Evolutionary conservation across 257 asterid species (phyloP).

Genomic region (Solanum medicagineum): DNA sequence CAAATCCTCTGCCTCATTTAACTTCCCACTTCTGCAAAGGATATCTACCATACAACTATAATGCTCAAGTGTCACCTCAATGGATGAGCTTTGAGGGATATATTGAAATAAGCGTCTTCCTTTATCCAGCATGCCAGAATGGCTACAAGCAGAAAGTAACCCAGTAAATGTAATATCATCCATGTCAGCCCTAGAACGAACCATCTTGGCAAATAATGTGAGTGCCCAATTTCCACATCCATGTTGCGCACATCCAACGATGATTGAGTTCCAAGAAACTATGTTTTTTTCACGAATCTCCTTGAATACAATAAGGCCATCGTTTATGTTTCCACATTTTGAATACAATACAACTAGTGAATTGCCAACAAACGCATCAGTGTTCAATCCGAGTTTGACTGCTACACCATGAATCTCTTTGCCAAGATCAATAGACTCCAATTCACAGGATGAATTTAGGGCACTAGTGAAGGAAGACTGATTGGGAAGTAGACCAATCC

Average conservation of each 20-base stretch:
- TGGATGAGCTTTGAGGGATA: slow-evolving; percentile 4
- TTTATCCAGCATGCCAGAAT: slow-evolving; percentile 65
- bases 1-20: slow-evolving; percentile 58
- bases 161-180: slow-evolving; percentile 85
- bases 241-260: slow-evolving; percentile 83
- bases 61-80: slow-evolving; percentile 57
- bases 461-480: slow-evolving; percentile 87
- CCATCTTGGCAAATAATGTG: slow-evolving; percentile 52
- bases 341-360: slow-evolving; percentile 63
- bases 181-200: slow-evolving; percentile 34
- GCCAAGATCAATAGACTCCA: slow-evolving; percentile 49
- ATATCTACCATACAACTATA: slow-evolving; percentile 77
- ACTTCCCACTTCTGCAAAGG: slow-evolving; percentile 52
- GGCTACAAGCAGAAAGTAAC: slow-evolving; percentile 81
- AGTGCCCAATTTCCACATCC: slow-evolving; percentile 63
- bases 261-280: slow-evolving; percentile 80
- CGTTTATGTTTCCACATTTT: slow-evolving; percentile 44
- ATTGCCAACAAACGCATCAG: slow-evolving; percentile 60
- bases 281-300: slow-evolving; percentile 42
- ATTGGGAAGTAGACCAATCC: slow-evolving; percentile 54
- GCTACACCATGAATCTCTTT: slow-evolving; percentile 51
- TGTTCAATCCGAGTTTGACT: slow-evolving; percentile 52
- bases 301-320: slow-evolving; percentile 41
- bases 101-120: slow-evolving; percentile 42
- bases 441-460: slow-evolving; percentile 52